Evolutionary conservation across 768 basidiomycete species (phyloP).

Genomic region (Tylopilus balloui): DNA sequence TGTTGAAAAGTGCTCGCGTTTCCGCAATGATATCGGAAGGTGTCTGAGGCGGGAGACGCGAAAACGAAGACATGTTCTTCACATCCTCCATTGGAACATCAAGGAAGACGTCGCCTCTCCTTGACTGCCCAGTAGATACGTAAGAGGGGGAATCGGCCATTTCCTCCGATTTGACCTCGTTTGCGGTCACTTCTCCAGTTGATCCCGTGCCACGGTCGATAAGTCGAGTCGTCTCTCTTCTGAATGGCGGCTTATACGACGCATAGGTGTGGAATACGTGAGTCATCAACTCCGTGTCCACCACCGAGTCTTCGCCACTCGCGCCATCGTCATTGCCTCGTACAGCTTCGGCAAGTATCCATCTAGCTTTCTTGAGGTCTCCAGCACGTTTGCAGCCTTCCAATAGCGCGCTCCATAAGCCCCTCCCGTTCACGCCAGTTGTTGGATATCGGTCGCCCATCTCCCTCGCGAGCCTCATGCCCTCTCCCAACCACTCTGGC

Average conservation of each 20-base stretch:
- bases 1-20: conserved; percentile 57
- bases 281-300: conserved; percentile 70
- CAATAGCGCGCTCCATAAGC: conserved; percentile 78
- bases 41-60: conserved; percentile 68
- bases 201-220: conserved; percentile 23
- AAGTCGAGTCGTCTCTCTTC: conserved; percentile 44
- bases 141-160: neutral
- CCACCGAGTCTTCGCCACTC: conserved; percentile 29
- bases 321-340: conserved; percentile 18
- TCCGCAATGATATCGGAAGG: conserved; percentile 69
- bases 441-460: conserved; percentile 73
- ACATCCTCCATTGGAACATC: conserved; percentile 4
- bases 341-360: conserved; percentile 84
- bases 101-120: neutral
- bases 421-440: conserved; percentile 34
- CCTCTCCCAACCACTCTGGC: conserved; percentile 68
- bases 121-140: conserved; percentile 4
- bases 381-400: conserved; percentile 87
- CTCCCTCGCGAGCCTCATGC: conserved; percentile 76
- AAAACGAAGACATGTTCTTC: conserved; percentile 21
- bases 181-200: neutral
- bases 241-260: conserved; percentile 69
- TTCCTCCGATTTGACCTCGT: conserved; percentile 3
- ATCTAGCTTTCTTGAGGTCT: conserved; percentile 76
- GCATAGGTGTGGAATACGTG: conserved; percentile 88